These are phyloP conservation scores for Triticum monococcum DNA, from an alignment of 176 grass and related monocot species.

Conservation along the genomic window DNA sequence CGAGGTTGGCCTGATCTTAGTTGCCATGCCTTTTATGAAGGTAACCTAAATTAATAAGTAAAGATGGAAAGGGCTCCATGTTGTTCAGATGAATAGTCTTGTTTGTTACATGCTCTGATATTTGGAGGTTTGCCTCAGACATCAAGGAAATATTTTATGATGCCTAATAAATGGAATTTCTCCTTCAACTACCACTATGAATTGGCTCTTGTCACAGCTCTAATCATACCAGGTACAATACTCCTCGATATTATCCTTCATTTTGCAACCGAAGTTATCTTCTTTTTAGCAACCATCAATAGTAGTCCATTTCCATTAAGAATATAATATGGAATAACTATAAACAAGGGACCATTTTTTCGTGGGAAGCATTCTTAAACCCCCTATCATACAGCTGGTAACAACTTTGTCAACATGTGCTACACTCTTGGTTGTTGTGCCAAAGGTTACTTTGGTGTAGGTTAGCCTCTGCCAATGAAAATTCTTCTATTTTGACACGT, in stretches of 20 bases:
- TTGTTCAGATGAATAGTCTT: not conserved
- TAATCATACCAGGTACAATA: constrained; percentile 48
- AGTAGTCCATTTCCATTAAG: not conserved
- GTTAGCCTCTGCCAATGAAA: not conserved
- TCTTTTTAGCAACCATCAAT: not conserved
- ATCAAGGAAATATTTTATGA: constrained; percentile 21
- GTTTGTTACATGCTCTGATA: not conserved
- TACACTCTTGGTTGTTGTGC: no score
- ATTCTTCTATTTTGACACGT: not conserved
- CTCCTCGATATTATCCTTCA: not conserved
- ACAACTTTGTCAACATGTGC: no score
- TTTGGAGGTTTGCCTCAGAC: not conserved
- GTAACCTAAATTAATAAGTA: constrained; percentile 10
- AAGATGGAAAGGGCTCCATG: not conserved
- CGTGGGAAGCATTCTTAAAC: no score
- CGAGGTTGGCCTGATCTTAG: constrained; percentile 41
- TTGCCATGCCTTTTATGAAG: constrained; percentile 46
- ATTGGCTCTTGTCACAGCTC: not conserved
- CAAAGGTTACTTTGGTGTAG: not conserved
- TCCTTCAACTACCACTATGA: constrained; percentile 34
- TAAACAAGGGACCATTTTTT: no score
- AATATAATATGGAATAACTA: no score
- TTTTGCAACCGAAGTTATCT: not conserved
- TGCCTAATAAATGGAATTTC: constrained; percentile 49
- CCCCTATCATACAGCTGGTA: no score